Percentiles rank a stretch among this genome's conserved stretches.
Conservation (phyloP, 208 protist genomes). For the Jaenimonas drosophilae region DNA sequence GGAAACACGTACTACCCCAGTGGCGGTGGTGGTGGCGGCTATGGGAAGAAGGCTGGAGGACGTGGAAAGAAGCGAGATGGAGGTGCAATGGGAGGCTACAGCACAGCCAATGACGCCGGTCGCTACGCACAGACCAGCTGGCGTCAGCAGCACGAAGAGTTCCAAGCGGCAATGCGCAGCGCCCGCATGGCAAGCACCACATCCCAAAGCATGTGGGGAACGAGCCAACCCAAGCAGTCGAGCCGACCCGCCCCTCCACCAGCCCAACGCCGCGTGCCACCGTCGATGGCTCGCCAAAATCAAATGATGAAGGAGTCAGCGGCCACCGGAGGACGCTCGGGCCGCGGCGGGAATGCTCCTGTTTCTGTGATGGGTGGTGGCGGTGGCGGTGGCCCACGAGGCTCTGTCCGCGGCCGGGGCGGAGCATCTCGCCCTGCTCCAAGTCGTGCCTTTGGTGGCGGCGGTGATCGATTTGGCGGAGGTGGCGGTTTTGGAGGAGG, state of each 20-base stretch:
- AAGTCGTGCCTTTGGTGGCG: constrained; percentile 4
- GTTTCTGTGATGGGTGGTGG: constrained; percentile 8
- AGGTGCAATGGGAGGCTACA: constrained; percentile 13
- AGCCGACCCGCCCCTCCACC: not conserved
- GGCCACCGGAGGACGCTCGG: constrained; percentile 25
- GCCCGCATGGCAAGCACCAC: constrained; percentile 19
- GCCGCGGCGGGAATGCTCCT: no score
- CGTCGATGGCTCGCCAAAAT: constrained; percentile 51
- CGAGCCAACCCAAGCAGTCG: constrained; percentile 1
- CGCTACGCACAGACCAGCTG: constrained; percentile 46
- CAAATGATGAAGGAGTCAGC: constrained; percentile 34
- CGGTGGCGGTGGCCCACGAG: constrained; percentile 1
- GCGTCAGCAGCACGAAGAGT: constrained; percentile 85
- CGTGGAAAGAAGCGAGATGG: constrained; percentile 5
- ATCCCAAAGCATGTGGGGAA: constrained; percentile 45
- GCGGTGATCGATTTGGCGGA: constrained; percentile 20
- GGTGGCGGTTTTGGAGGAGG: constrained; percentile 14
- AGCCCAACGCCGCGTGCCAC: constrained; percentile 21
- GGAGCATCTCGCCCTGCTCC: not conserved
- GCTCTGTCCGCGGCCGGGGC: not conserved
- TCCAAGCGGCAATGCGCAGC: constrained; percentile 67
- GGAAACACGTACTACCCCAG: constrained; percentile 10
- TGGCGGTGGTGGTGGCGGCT: constrained; percentile 11
- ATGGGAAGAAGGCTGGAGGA: constrained; percentile 2
- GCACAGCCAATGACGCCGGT: constrained; percentile 7